phyloP scores from a whole-genome alignment of 768 basidiomycete genomes.

The Pseudohyphozyma bogoriensis region DNA sequence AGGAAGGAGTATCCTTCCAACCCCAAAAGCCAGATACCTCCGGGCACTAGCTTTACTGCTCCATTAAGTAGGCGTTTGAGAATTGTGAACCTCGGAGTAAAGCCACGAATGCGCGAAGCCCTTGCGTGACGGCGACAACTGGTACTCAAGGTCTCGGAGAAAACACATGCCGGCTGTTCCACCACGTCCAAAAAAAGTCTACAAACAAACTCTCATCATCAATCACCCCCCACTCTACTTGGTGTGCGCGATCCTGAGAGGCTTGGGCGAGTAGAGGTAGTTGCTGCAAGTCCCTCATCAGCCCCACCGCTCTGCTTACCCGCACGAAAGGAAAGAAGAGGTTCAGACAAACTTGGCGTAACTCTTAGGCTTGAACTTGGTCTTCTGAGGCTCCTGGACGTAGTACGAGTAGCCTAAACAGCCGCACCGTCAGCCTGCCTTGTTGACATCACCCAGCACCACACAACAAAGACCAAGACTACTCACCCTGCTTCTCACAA shows the following conservation, averaged over 20 bases:
- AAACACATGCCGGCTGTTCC: no score
- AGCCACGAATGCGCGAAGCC: no score
- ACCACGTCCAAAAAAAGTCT: no score
- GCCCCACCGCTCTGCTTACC: neutral
- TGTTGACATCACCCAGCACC: neutral
- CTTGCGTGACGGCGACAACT: no score
- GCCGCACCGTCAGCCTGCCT: no score
- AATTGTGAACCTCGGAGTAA: no score
- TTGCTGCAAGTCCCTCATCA: constrained; percentile 64
- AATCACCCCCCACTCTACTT: constrained; percentile 74
- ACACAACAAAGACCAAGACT: constrained; percentile 39
- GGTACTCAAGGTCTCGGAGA: no score
- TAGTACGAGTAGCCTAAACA: constrained; percentile 39
- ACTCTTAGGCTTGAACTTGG: constrained; percentile 39
- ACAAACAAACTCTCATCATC: no score
- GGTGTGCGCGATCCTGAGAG: constrained; percentile 72
- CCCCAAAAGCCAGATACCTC: no score
- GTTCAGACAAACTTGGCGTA: constrained; percentile 41
- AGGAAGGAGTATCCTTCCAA: no score
- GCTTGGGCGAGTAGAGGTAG: constrained; percentile 69
- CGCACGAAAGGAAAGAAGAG: neutral
- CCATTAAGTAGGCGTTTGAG: no score
- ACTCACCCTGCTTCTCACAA: constrained; percentile 75
- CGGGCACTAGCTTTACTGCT: no score
- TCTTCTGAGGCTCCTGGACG: constrained; percentile 50